phyloP scores from a whole-genome alignment of 2,329 filamentous ascomycete genomes.

The Beauveria sp. region DNA sequence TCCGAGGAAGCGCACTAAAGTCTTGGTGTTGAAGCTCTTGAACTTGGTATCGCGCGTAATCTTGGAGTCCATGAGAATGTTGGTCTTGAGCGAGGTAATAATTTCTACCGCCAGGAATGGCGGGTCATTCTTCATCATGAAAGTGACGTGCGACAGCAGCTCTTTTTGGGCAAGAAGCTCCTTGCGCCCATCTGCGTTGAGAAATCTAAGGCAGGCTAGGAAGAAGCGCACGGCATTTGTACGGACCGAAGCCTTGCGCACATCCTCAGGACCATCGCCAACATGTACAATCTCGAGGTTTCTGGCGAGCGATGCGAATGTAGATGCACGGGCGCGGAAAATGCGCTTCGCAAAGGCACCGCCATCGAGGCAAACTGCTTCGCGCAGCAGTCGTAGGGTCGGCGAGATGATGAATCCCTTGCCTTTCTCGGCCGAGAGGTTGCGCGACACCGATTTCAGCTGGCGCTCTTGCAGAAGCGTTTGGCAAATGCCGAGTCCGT shows the following conservation, averaged over 20 bases:
- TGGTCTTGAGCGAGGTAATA: conserved; percentile 59
- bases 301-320: conserved; percentile 70
- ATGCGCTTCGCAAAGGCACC: conserved; percentile 71
- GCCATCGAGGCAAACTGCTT: conserved; percentile 80
- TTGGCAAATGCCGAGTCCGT: conserved; percentile 72
- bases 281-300: conserved; percentile 67
- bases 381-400: conserved; percentile 74
- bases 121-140: conserved; percentile 70
- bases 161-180: conserved; percentile 77
- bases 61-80: conserved; percentile 67
- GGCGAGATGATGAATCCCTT: conserved; percentile 89
- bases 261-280: conserved; percentile 52
- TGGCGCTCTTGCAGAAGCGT: conserved; percentile 76
- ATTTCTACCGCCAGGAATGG: conserved; percentile 69
- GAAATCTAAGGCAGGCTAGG: conserved; percentile 68
- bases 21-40: conserved; percentile 66
- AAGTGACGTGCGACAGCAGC: conserved; percentile 74
- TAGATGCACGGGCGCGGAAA: conserved; percentile 70
- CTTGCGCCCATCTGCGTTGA: conserved; percentile 68
- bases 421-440: conserved; percentile 69
- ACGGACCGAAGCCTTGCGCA: conserved; percentile 67
- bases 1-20: conserved; percentile 62
- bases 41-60: conserved; percentile 69
- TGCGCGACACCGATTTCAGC: conserved; percentile 70
- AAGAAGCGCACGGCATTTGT: conserved; percentile 79